A percentile compares a stretch with the other conserved stretches of the same genome.
Conservation (phyloP, 2,329 filamentous ascomycete species). For the Bipolaris bicolor region DNA sequence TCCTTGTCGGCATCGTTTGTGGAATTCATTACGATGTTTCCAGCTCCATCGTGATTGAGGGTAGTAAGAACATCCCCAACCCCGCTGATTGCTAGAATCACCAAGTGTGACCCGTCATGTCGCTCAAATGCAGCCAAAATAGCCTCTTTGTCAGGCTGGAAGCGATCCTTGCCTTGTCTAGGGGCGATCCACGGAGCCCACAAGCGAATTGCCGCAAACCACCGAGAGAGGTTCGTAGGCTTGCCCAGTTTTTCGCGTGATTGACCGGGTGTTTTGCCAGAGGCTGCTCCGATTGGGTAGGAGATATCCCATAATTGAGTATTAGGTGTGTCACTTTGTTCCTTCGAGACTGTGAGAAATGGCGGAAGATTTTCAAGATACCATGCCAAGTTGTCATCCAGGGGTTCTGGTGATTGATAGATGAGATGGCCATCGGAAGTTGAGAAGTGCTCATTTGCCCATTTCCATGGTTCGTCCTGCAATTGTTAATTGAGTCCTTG, state of each 20-base stretch:
- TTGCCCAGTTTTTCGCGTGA: constrained; percentile 65
- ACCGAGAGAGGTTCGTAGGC: constrained; percentile 70
- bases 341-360: constrained; percentile 60
- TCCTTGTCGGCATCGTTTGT: constrained; percentile 69
- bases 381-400: constrained; percentile 55
- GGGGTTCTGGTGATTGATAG: constrained; percentile 51
- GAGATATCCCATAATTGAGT: constrained; percentile 75
- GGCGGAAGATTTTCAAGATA: constrained; percentile 65
- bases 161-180: constrained; percentile 73
- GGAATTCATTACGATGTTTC: constrained; percentile 71
- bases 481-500: background rate
- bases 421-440: constrained; percentile 68
- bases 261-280: constrained; percentile 64
- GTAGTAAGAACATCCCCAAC: constrained; percentile 72
- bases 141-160: constrained; percentile 77
- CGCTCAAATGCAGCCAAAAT: constrained; percentile 80
- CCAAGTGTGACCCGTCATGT: constrained; percentile 72
- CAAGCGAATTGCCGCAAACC: constrained; percentile 80
- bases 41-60: constrained; percentile 69
- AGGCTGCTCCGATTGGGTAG: constrained; percentile 61
- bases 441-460: constrained; percentile 70
- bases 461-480: constrained; percentile 66
- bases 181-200: constrained; percentile 88
- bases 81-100: constrained; percentile 79
- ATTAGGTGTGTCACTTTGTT: constrained; percentile 69